Evolutionary conservation across 2,329 filamentous ascomycete genomes (phyloP).

Genomic region (Calonectria pseudoreteaudii): DNA sequence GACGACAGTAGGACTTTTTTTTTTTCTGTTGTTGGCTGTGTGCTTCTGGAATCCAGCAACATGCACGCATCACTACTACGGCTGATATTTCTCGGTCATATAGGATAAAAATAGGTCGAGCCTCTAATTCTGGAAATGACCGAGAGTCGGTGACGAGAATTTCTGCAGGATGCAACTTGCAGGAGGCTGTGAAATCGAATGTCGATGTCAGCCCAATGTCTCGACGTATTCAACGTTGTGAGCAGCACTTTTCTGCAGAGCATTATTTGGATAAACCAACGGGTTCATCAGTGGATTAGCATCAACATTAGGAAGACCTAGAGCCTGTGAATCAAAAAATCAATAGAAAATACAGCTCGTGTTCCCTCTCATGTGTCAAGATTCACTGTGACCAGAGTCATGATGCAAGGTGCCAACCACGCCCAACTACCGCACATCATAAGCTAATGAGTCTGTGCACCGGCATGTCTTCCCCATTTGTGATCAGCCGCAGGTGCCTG

Average conservation of each 20-base stretch:
- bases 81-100: neutral
- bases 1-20: neutral
- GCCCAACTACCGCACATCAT: neutral
- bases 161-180: neutral
- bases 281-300: neutral
- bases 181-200: neutral
- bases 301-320: no score
- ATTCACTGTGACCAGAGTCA: neutral
- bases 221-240: neutral
- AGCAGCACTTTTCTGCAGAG: neutral
- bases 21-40: neutral
- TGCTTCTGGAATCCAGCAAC: neutral
- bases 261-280: neutral
- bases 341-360: no score
- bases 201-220: neutral
- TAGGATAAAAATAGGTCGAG: neutral
- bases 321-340: no score
- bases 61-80: neutral
- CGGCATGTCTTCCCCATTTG: neutral
- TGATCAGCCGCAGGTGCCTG: neutral
- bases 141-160: neutral
- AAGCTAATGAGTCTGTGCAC: neutral
- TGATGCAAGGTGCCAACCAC: neutral
- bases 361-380: neutral
- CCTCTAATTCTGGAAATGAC: neutral